Evolutionary conservation across 1,284 basidiomycete genomes (phyloP).

Genomic region (Baeospora myosura): DNA sequence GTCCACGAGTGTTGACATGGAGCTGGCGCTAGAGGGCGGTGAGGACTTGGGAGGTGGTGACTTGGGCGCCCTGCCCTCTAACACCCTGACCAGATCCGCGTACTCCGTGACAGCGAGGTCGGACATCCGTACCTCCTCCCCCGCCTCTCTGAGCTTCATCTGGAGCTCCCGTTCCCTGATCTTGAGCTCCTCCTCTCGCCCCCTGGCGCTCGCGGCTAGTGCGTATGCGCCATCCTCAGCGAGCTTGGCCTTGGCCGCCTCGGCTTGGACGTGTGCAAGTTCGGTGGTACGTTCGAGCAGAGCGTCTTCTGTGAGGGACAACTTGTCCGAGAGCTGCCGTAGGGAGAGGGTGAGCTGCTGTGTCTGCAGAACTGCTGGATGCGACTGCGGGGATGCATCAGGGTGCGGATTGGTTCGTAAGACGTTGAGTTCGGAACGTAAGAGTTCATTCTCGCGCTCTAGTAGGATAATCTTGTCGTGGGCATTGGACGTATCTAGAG

Average conservation of each 20-base stretch:
- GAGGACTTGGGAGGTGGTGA: slow-evolving; percentile 6
- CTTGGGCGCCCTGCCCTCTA: slow-evolving; percentile 38
- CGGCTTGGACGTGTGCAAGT: slow-evolving; percentile 33
- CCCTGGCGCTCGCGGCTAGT: slow-evolving; percentile 40
- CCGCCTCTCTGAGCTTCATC: slow-evolving; percentile 33
- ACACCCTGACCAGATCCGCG: slow-evolving; percentile 56
- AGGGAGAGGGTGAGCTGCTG: slow-evolving; percentile 58
- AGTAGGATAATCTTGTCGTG: slow-evolving; percentile 40
- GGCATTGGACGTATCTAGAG: slow-evolving; percentile 43
- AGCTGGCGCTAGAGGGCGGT: slow-evolving; percentile 4
- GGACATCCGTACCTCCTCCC: slow-evolving; percentile 53
- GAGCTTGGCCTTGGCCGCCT: slow-evolving; percentile 35
- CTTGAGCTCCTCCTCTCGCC: slow-evolving; percentile 43
- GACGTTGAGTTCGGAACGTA: slow-evolving; percentile 44
- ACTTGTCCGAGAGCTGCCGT: slow-evolving; percentile 60
- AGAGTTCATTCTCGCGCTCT: slow-evolving; percentile 49
- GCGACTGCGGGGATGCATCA: slow-evolving; percentile 27
- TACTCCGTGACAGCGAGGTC: slow-evolving; percentile 64
- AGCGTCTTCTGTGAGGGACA: slow-evolving; percentile 47
- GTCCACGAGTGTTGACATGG: slow-evolving; percentile 25
- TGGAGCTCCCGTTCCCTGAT: slow-evolving; percentile 40
- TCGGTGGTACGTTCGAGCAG: slow-evolving; percentile 45
- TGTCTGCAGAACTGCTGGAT: slow-evolving; percentile 39
- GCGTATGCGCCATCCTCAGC: slow-evolving; percentile 44
- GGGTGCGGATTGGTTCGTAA: slow-evolving; percentile 43